A percentile compares a stretch with the other conserved stretches of the same genome.
These are phyloP conservation scores for Chloroidium sp. DNA, from an alignment of 163 green algal species.

Conservation along the genomic window DNA sequence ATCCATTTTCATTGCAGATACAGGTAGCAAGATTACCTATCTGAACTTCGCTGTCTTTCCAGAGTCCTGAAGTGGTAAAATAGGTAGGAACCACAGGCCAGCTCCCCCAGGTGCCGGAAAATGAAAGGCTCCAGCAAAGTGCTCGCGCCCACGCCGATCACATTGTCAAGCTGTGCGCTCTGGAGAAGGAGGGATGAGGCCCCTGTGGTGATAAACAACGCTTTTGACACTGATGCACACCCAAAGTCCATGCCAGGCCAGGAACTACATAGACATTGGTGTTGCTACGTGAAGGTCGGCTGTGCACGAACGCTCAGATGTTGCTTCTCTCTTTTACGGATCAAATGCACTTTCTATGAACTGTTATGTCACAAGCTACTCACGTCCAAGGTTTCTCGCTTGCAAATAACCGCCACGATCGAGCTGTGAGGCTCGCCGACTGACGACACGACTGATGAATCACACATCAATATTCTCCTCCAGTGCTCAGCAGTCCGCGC, in stretches of 20 bases:
- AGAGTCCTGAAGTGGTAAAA: slow-evolving; percentile 60
- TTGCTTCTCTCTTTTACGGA: too few species aligned
- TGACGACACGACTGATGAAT: too few species aligned
- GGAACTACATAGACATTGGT: too few species aligned
- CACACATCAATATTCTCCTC: too few species aligned
- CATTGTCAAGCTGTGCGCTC: slow-evolving; percentile 13
- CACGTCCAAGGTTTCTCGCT: too few species aligned
- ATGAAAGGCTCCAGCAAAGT: slow-evolving; percentile 9
- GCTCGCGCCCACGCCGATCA: slow-evolving; percentile 11
- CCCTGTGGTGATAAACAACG: slow-evolving; percentile 28
- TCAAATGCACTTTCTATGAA: too few species aligned
- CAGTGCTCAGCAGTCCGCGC: too few species aligned
- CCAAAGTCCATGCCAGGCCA: slow-evolving; percentile 2
- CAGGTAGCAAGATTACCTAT: slow-evolving; percentile 34
- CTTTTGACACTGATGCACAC: slow-evolving; percentile 48
- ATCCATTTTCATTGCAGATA: background rate
- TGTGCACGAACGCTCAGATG: too few species aligned
- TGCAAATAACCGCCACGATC: too few species aligned
- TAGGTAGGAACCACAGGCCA: slow-evolving; percentile 43
- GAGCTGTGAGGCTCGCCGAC: too few species aligned
- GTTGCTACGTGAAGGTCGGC: too few species aligned
- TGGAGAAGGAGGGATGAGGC: slow-evolving; percentile 33
- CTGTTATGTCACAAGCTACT: too few species aligned
- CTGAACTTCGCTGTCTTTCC: slow-evolving; percentile 41
- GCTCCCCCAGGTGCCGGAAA: slow-evolving; percentile 38